A percentile compares a stretch with the other conserved stretches of the same genome.
phyloP scores from a whole-genome alignment of 805 yeast species.

The Yamadazyma scolyti region DNA sequence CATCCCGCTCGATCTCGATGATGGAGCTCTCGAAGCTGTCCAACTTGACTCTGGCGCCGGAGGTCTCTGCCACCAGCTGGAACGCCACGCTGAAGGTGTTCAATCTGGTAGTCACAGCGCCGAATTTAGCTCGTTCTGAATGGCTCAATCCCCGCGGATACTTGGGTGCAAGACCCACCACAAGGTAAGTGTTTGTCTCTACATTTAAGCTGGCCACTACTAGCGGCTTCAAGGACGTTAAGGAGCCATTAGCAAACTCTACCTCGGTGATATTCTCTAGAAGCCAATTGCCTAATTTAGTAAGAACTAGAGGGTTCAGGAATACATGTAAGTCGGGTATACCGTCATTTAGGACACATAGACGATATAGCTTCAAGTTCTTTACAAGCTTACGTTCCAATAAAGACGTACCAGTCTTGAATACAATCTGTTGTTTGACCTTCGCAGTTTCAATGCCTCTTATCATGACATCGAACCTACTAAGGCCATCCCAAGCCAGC shows the following conservation, averaged over 20 bases:
- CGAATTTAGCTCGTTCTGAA: conserved; percentile 33
- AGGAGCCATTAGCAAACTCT: conserved; percentile 46
- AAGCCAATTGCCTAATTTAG: conserved; percentile 87
- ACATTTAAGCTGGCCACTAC: conserved; percentile 82
- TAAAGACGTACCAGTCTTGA: conserved; percentile 84
- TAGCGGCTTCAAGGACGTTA: conserved; percentile 58
- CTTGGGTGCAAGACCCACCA: conserved; percentile 85
- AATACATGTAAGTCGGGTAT: conserved; percentile 74
- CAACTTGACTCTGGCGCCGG: conserved; percentile 85
- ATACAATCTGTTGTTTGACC: conserved; percentile 73
- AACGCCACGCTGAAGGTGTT: conserved; percentile 90
- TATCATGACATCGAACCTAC: conserved; percentile 47
- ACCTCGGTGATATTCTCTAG: conserved; percentile 84
- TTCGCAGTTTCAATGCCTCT: conserved; percentile 87
- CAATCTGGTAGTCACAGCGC: conserved; percentile 45
- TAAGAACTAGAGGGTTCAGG: conserved; percentile 79
- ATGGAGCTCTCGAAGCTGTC: conserved; percentile 95
- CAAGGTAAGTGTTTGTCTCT: conserved; percentile 72
- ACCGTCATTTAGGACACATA: conserved; percentile 85
- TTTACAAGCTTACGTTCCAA: conserved; percentile 79
- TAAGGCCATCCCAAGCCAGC: conserved; percentile 56
- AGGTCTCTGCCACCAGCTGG: conserved; percentile 77
- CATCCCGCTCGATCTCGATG: conserved; percentile 85
- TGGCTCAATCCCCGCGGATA: conserved; percentile 50
- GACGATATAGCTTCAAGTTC: conserved; percentile 72